These are phyloP conservation scores for Naumovozyma castellii DNA, from an alignment of 805 yeast species.

Conservation along the genomic window DNA sequence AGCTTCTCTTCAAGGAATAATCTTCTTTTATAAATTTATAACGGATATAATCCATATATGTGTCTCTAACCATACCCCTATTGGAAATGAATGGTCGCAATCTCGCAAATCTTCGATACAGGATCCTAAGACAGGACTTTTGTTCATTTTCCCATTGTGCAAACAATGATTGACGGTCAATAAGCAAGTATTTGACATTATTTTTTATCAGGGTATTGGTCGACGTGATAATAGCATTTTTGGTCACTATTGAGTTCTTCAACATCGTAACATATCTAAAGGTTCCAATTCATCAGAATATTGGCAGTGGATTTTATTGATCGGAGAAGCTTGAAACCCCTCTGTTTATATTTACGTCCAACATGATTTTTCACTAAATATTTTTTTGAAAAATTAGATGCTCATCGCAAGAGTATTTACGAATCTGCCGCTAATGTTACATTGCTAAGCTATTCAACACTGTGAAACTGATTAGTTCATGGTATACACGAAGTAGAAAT, in stretches of 20 bases:
- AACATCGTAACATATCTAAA: background rate
- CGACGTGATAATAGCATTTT: constrained; percentile 15
- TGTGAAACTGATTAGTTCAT: background rate
- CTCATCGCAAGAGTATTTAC: background rate
- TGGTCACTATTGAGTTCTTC: constrained; percentile 3
- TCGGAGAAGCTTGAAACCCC: no score
- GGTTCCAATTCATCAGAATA: no score
- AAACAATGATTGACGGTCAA: constrained; percentile 1
- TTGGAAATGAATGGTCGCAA: constrained; percentile 22
- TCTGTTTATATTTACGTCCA: background rate
- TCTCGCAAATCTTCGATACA: constrained; percentile 23
- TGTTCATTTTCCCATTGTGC: background rate
- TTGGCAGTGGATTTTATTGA: no score
- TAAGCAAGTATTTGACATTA: constrained; percentile 9
- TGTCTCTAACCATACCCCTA: constrained; percentile 17
- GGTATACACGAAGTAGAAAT: no score
- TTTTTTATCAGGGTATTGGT: constrained; percentile 10
- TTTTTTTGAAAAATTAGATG: background rate
- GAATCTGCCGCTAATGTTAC: background rate
- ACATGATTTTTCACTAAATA: background rate
- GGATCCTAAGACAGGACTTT: constrained; percentile 2
- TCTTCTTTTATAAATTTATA: constrained; percentile 25
- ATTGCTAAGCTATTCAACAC: background rate
- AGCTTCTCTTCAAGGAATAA: constrained; percentile 14
- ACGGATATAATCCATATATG: constrained; percentile 21